phyloP scores from a whole-genome alignment of 257 asterid species.

The Salvia rosmarinus region DNA sequence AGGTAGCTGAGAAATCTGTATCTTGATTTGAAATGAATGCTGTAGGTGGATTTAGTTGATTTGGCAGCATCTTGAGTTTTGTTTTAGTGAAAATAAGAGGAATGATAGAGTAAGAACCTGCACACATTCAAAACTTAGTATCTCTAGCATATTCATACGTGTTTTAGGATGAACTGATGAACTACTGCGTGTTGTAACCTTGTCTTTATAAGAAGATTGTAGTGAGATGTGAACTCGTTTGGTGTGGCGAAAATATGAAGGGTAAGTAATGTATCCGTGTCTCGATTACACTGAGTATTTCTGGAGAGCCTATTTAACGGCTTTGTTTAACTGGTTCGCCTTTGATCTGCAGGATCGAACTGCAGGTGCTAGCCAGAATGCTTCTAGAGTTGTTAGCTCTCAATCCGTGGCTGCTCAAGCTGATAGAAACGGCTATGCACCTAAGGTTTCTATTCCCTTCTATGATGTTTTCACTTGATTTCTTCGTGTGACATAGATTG shows the following conservation, averaged over 20 bases:
- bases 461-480: slow-evolving; percentile 19
- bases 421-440: slow-evolving; percentile 45
- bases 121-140: neutral
- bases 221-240: neutral
- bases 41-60: neutral
- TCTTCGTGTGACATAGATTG: slow-evolving; percentile 16
- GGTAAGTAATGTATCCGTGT: neutral
- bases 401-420: slow-evolving; percentile 37
- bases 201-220: neutral
- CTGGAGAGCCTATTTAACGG: neutral
- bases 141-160: neutral
- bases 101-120: neutral
- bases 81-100: neutral
- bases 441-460: slow-evolving; percentile 55
- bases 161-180: neutral
- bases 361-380: slow-evolving; percentile 46
- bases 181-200: neutral
- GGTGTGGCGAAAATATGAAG: neutral
- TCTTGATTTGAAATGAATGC: neutral
- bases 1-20: slow-evolving; percentile 3
- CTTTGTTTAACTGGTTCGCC: neutral
- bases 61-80: neutral
- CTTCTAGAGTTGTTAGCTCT: slow-evolving; percentile 28
- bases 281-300: neutral
- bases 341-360: slow-evolving; percentile 51